These are phyloP conservation scores for Dendrothele bispora DNA, from an alignment of 768 basidiomycete genomes.

Conservation along the genomic window DNA sequence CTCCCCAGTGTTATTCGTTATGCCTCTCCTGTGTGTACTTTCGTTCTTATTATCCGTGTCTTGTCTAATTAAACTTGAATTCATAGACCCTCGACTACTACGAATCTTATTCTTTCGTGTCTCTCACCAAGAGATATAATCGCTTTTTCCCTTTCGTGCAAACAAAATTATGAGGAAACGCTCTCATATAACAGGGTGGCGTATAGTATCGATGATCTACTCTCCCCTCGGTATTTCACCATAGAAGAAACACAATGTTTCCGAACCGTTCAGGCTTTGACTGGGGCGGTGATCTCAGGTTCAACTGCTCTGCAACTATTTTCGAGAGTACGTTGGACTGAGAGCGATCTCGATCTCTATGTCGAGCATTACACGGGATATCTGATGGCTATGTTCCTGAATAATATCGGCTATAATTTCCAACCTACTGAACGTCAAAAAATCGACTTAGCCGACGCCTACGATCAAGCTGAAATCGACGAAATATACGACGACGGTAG, in stretches of 20 bases:
- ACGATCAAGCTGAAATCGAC: not conserved
- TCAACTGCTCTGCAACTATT: slow-evolving; percentile 42
- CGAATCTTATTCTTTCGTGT: not conserved
- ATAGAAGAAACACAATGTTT: slow-evolving; percentile 18
- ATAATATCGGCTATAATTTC: not conserved
- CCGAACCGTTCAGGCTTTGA: slow-evolving; percentile 35
- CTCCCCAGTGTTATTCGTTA: no score
- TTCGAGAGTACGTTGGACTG: slow-evolving; percentile 32
- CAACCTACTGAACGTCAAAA: not conserved
- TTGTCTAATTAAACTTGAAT: no score
- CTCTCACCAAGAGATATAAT: not conserved
- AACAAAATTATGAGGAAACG: not conserved
- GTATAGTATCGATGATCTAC: not conserved
- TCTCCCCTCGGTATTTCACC: slow-evolving; percentile 3
- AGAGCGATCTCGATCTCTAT: slow-evolving; percentile 40
- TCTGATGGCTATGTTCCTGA: not conserved
- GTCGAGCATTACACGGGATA: slow-evolving; percentile 14
- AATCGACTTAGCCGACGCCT: not conserved
- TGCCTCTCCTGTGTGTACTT: no score
- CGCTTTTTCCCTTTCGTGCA: not conserved
- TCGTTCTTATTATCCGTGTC: no score
- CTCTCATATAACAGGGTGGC: not conserved
- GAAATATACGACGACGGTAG: not conserved
- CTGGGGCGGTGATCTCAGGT: slow-evolving; percentile 37
- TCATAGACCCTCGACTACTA: not conserved